Evolutionary conservation across 2,329 filamentous ascomycete genomes (phyloP).

Genomic region (Botrytis deweyae): DNA sequence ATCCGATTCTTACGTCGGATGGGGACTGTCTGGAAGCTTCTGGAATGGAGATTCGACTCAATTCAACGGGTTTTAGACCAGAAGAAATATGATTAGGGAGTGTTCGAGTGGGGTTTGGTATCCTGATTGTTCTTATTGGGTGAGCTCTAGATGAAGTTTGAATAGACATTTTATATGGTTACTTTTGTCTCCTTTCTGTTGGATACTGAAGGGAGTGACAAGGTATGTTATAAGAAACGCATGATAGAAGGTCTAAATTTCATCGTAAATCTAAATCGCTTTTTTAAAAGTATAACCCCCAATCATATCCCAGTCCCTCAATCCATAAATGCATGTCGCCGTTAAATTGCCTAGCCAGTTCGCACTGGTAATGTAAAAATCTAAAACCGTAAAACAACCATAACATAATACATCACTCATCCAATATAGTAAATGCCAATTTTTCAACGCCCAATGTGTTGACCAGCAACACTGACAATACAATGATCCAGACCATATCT

Average conservation of each 20-base stretch:
- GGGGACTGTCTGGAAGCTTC: neutral
- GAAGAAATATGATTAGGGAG: neutral
- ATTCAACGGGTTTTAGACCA: neutral
- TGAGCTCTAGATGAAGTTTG: neutral
- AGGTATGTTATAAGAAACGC: neutral
- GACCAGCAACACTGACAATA: neutral
- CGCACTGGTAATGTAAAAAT: constrained; percentile 10
- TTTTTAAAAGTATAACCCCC: neutral
- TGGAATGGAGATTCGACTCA: neutral
- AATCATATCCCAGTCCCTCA: neutral
- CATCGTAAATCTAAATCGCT: neutral
- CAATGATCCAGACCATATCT: neutral
- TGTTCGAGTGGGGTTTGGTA: neutral
- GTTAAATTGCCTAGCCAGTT: constrained; percentile 5
- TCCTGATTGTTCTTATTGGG: neutral
- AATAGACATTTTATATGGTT: neutral
- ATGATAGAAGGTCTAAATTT: neutral
- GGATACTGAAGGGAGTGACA: neutral
- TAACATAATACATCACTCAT: neutral
- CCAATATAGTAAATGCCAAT: neutral
- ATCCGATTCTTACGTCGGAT: neutral
- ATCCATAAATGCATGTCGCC: neutral
- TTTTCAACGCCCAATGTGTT: neutral
- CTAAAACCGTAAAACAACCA: neutral
- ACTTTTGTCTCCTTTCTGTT: neutral